Evolutionary conservation across 2,329 filamentous ascomycete genomes (phyloP), one percentile per base, ranked within the genome.

Genomic region (Aphanoascus verrucosus): DNA sequence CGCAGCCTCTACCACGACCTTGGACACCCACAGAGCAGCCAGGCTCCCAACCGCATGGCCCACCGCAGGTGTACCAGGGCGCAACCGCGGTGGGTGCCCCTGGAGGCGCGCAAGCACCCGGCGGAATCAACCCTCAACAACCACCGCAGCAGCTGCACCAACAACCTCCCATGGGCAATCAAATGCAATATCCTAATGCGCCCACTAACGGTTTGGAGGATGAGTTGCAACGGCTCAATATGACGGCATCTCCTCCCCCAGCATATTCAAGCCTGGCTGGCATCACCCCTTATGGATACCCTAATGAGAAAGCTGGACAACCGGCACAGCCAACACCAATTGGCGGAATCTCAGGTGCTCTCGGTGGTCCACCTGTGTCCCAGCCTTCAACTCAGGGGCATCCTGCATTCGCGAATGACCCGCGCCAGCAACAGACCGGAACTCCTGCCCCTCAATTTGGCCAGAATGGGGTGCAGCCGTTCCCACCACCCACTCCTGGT

Each of bases 11-110:
- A 43, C 66, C 60, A 54, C 79, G 91, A 46, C 90, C 90, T 31
- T 97, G 91, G 93, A 97, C 91, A 8, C 93, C 93, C 0, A 97
- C 93, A 2, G 93, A 98, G 67, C 79, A 83, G 54, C 89, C 90
- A 1, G 89, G 88, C 32, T 84, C 84, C 57, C 85, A 89, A 50
- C 88, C 88, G 4, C 88, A 95, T 71, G 90, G 90, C 0, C 89
- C 89, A 31, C 89, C 91, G 0, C 89, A 86, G 0, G 85, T 94
- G 1, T 97, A 96, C 62, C 91, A 96, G 70, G 93, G 93, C 5
- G 79, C 81, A 50, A 84, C 84, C 59, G 83, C 86, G 57, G 82
- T 90, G 5, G 41, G 45, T 28, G 12, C 43, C 2, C 7, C 44
- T 20, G 44, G 44, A 43, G 44, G 38, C 2, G 38, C 49, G 14